Evolutionary conservation across 192 early-diverging fungal species (phyloP), one percentile per base, ranked within the genome.

Genomic region (Podila epigama): DNA sequence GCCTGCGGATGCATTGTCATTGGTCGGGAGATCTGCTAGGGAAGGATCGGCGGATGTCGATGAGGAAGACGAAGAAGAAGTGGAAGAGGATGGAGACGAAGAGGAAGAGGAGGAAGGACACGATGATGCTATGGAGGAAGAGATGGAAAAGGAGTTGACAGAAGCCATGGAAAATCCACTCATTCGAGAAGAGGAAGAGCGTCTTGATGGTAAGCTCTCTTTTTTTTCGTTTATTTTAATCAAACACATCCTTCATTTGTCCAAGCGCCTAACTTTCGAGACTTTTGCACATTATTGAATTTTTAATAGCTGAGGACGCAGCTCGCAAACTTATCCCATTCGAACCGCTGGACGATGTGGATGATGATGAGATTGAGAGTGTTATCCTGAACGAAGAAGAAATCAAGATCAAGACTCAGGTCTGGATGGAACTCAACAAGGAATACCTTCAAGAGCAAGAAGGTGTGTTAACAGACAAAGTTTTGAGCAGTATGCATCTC

Each of bases 391-490:
- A 83, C 15, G 88, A 90, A 2, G 88, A 91, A 2, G 97, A 98
- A 65, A 88, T 93, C 16, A 85, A 85, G 57, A 66, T 88, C 40
- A 97, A 97, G 70, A 92, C 90, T 0, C 79, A 84, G 55, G 82
- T 96, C 27, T 98, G 97, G 97, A 94, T 89, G 62, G 87, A 87
- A 37, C 87, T 92, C 35, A 97, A 98, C 82, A 88, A 89, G 54
- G 94, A 96, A 37, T 97, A 90, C 80, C 80, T 96, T 33, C 85
- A 86, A 52, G 82, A 86, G 28, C 67, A 87, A 58, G 84, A 69
- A 52, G 70, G 60, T 80, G n/a, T 44, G 22, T 22, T 9, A 63
- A 0, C 12, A 28, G 55, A 18, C 56, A 61, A 31, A 52, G 9
- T 9, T 13, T 51, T 4, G 9, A 28, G 42, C 22, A 28, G 34